These are phyloP conservation scores for Trichomonas vaginalis DNA, from an alignment of 208 protist species.

Conservation along the genomic window DNA sequence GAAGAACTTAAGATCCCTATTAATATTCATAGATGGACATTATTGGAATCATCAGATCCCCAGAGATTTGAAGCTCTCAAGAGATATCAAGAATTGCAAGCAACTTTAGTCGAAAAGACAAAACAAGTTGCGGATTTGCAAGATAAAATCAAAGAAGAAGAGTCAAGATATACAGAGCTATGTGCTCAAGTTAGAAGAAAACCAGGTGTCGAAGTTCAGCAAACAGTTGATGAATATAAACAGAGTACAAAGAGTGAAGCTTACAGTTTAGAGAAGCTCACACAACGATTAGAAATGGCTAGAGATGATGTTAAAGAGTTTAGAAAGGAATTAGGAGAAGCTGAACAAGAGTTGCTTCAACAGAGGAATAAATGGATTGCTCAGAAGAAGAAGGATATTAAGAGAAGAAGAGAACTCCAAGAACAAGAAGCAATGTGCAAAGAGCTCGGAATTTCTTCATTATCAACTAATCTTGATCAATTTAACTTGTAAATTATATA, in stretches of 20 bases:
- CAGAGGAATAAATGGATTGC: not conserved
- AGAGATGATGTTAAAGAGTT: not conserved
- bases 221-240: not conserved
- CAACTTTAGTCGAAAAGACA: not conserved
- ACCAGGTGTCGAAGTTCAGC: not conserved
- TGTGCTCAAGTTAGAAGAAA: not conserved
- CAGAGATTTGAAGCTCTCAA: not conserved
- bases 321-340: not conserved
- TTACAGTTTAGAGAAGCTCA: not conserved
- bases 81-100: not conserved
- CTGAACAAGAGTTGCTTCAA: not conserved
- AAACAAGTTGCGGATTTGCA: not conserved
- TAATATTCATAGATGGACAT: not conserved
- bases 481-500: not conserved
- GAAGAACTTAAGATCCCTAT: not conserved
- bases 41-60: not conserved
- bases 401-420: not conserved
- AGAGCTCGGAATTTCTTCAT: not conserved
- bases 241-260: not conserved
- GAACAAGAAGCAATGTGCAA: not conserved
- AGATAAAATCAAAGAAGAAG: not conserved
- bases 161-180: not conserved
- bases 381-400: not conserved
- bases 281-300: not conserved
- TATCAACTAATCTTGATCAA: not conserved